A percentile compares a stretch with the other conserved stretches of the same genome.
phyloP scores from a whole-genome alignment of 1,284 basidiomycete species.

The Bondarzewia mesenterica region DNA sequence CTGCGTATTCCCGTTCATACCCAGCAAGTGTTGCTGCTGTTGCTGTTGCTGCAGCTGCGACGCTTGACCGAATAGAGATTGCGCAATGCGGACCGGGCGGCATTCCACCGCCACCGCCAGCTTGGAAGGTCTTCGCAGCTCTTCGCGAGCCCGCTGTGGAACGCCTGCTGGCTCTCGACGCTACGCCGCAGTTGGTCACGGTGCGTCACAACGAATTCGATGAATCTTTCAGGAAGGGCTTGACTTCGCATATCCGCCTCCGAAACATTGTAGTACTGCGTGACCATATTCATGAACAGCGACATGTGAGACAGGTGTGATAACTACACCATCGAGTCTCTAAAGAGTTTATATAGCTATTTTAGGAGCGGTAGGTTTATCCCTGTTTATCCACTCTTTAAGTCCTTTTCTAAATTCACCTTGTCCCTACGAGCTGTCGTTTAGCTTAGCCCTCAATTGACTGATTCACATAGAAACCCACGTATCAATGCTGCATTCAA shows the following conservation, averaged over 20 bases:
- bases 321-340: no score
- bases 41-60: slow-evolving; percentile 6
- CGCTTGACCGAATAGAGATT: slow-evolving; percentile 2
- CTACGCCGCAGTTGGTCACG: slow-evolving; percentile 38
- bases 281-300: slow-evolving; percentile 31
- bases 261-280: slow-evolving; percentile 34
- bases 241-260: slow-evolving; percentile 43
- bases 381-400: neutral
- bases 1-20: neutral
- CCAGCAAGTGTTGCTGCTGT: slow-evolving; percentile 8
- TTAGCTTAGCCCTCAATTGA: no score
- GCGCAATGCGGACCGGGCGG: slow-evolving; percentile 1
- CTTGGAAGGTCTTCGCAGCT: slow-evolving; percentile 8
- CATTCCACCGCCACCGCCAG: slow-evolving; percentile 8
- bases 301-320: neutral
- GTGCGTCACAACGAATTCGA: slow-evolving; percentile 48
- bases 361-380: no score
- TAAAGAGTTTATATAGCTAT: no score
- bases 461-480: no score
- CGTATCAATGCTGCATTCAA: slow-evolving; percentile 52
- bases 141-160: slow-evolving; percentile 22
- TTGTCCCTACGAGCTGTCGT: neutral
- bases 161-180: slow-evolving; percentile 31
- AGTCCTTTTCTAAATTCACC: neutral
- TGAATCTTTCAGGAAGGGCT: slow-evolving; percentile 41